Conservation (phyloP, 352 stramenopile genomes). For the Phytophthora cajani region DNA sequence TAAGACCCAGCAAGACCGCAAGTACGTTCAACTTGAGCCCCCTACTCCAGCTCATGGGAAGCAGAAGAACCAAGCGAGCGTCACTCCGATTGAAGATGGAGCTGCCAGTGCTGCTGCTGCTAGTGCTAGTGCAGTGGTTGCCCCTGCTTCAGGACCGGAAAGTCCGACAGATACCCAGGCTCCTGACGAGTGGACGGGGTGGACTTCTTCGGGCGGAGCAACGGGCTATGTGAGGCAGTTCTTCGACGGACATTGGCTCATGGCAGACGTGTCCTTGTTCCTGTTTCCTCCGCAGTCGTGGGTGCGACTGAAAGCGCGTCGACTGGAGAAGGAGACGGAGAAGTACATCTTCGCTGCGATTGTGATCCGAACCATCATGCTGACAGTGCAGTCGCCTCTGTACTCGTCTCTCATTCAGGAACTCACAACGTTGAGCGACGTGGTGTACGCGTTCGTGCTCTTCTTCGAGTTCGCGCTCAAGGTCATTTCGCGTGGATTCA, state of each 20-base stretch:
- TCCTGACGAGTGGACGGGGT: constrained; percentile 33
- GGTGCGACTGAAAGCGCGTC: constrained; percentile 70
- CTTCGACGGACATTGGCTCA: constrained; percentile 76
- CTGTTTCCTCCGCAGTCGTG: constrained; percentile 75
- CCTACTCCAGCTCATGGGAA: constrained; percentile 6
- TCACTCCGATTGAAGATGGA: constrained; percentile 30
- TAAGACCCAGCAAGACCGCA: constrained; percentile 26
- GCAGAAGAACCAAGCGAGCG: constrained; percentile 28
- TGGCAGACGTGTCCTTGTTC: constrained; percentile 80
- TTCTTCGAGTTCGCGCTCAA: constrained; percentile 89
- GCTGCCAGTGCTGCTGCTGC: not conserved
- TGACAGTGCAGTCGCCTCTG: constrained; percentile 78
- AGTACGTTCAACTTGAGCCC: constrained; percentile 30
- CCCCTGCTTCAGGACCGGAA: constrained; percentile 10
- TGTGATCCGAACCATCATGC: constrained; percentile 74
- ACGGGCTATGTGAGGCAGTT: constrained; percentile 55
- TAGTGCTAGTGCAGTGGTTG: not conserved
- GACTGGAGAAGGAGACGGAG: constrained; percentile 82
- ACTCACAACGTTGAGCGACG: constrained; percentile 76
- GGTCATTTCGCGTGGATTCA: constrained; percentile 76
- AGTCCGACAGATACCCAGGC: constrained; percentile 15
- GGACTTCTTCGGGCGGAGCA: constrained; percentile 19
- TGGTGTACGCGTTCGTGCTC: constrained; percentile 74
- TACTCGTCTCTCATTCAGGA: constrained; percentile 85
- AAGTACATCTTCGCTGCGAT: constrained; percentile 88